Percentiles rank a stretch among this genome's conserved stretches.
Evolutionary conservation across 2,329 filamentous ascomycete genomes (phyloP).

Genomic region (Venturia asperata): DNA sequence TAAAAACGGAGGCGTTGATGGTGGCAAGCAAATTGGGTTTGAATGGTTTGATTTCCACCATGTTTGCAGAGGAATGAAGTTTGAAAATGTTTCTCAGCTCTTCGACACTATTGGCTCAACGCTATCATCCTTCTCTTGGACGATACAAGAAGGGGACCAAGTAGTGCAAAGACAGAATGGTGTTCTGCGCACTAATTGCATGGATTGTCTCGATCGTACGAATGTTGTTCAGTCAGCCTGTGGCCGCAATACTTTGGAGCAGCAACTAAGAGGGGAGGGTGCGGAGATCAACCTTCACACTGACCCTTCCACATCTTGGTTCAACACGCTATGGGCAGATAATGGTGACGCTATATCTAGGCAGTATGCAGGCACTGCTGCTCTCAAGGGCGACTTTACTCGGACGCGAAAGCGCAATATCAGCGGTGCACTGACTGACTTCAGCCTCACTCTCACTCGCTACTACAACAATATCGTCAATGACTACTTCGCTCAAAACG

Average conservation of each 20-base stretch:
- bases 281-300: slow-evolving; percentile 66
- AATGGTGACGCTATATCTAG: slow-evolving; percentile 94
- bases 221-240: slow-evolving; percentile 94
- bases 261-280: slow-evolving; percentile 68
- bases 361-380: slow-evolving; percentile 91
- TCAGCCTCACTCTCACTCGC: slow-evolving; percentile 77
- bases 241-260: slow-evolving; percentile 72
- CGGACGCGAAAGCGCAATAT: slow-evolving; percentile 85
- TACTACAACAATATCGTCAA: slow-evolving; percentile 87
- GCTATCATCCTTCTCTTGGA: slow-evolving; percentile 67
- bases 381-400: slow-evolving; percentile 95
- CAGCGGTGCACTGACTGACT: slow-evolving; percentile 81
- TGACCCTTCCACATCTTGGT: slow-evolving; percentile 81
- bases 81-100: slow-evolving; percentile 83
- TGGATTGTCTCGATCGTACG: slow-evolving; percentile 95
- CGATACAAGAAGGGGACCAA: slow-evolving; percentile 46
- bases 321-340: slow-evolving; percentile 94
- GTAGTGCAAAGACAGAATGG: slow-evolving; percentile 55
- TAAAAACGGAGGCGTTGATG: slow-evolving; percentile 48
- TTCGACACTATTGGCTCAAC: slow-evolving; percentile 61
- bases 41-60: slow-evolving; percentile 98
- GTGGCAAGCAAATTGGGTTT: slow-evolving; percentile 52
- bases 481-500: slow-evolving; percentile 92
- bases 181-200: slow-evolving; percentile 89
- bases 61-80: slow-evolving; percentile 92